Conservation (phyloP, 2,329 filamentous ascomycete genomes). For the Paraphaeosphaeria minitans region DNA sequence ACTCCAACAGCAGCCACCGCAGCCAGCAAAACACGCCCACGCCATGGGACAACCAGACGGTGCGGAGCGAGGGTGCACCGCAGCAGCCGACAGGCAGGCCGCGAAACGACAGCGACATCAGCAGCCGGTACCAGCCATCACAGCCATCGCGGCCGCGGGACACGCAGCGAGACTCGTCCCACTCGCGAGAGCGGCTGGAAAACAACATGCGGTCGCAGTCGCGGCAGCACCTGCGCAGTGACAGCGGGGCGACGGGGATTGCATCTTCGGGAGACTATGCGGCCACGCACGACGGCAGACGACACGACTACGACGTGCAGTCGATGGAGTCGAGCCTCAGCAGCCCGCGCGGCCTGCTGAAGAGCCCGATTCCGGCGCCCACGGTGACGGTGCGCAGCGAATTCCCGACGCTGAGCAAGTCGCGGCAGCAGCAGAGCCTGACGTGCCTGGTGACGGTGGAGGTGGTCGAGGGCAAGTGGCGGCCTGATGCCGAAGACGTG, state of each 20-base stretch:
- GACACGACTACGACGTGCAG: constrained; percentile 94
- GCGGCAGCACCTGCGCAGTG: constrained; percentile 70
- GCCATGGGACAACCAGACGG: constrained; percentile 67
- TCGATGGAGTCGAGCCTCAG: constrained; percentile 88
- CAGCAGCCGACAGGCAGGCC: constrained; percentile 42
- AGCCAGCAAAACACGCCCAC: constrained; percentile 63
- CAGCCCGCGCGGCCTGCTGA: constrained; percentile 71
- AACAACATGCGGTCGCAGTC: constrained; percentile 41
- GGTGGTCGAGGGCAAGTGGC: constrained; percentile 91
- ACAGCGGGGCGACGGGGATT: constrained; percentile 74
- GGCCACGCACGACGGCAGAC: constrained; percentile 74
- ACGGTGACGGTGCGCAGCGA: constrained; percentile 95
- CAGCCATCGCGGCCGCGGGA: constrained; percentile 39
- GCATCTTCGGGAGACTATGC: constrained; percentile 80
- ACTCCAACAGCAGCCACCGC: constrained; percentile 52
- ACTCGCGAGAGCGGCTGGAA: constrained; percentile 6
- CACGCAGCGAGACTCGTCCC: constrained; percentile 2
- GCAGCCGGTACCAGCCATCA: constrained; percentile 34
- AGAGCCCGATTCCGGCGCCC: constrained; percentile 88
- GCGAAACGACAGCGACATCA: constrained; percentile 42
- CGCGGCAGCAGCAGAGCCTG: constrained; percentile 90
- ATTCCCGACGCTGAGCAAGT: constrained; percentile 91
- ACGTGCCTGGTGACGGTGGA: constrained; percentile 95
- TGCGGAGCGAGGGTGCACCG: constrained; percentile 56
- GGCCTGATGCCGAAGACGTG: constrained; percentile 80